A percentile compares a stretch with the other conserved stretches of the same genome.
These are phyloP conservation scores for Pestalotiopsis sp. DNA, from an alignment of 2,329 filamentous ascomycete genomes.

Conservation along the genomic window DNA sequence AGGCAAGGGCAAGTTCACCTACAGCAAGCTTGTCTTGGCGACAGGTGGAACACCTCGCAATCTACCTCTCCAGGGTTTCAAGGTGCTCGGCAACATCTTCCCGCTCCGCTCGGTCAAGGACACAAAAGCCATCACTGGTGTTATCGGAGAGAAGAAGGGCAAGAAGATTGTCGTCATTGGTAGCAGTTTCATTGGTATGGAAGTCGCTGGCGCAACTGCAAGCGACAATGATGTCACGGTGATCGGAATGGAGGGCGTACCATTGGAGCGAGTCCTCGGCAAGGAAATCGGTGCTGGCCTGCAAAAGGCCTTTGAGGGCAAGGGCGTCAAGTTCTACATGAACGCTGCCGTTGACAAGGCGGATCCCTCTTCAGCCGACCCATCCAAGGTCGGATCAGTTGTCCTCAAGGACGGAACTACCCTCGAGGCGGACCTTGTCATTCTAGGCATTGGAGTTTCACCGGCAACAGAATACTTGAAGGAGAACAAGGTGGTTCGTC, in stretches of 20 bases:
- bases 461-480: slow-evolving; percentile 83
- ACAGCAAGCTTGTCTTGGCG: slow-evolving; percentile 87
- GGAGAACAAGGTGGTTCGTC: slow-evolving; percentile 65
- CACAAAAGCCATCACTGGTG: slow-evolving; percentile 72
- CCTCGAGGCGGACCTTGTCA: slow-evolving; percentile 84
- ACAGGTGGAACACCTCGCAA: slow-evolving; percentile 78
- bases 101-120: slow-evolving; percentile 77
- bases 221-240: slow-evolving; percentile 83
- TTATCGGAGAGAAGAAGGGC: slow-evolving; percentile 77
- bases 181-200: slow-evolving; percentile 97
- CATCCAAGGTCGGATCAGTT: slow-evolving; percentile 76
- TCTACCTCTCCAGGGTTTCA: slow-evolving; percentile 82
- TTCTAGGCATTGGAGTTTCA: slow-evolving; percentile 85
- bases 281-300: slow-evolving; percentile 78
- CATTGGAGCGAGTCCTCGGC: slow-evolving; percentile 85
- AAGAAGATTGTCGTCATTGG: slow-evolving; percentile 94
- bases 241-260: slow-evolving; percentile 83
- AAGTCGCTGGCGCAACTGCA: slow-evolving; percentile 81
- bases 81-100: slow-evolving; percentile 85
- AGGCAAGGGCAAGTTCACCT: slow-evolving; percentile 68
- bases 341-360: slow-evolving; percentile 81
- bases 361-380: slow-evolving; percentile 65
- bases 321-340: slow-evolving; percentile 87
- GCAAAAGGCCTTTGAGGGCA: slow-evolving; percentile 76
- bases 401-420: slow-evolving; percentile 82